phyloP scores from a whole-genome alignment of 179 eudicot species.

The Heliamphora pulchella region DNA sequence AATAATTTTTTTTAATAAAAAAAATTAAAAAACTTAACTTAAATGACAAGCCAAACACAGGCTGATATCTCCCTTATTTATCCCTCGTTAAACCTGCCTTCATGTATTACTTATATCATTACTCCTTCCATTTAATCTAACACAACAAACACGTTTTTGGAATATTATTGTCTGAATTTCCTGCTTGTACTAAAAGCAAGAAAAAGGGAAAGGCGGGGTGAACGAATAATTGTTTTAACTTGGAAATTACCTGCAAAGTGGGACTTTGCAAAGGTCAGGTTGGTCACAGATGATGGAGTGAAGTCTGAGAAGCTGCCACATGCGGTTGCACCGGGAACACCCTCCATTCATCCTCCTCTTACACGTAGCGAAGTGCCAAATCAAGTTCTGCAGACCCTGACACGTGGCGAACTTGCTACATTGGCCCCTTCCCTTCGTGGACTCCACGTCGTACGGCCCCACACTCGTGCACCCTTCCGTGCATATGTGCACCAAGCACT shows the following conservation, averaged over 20 bases:
- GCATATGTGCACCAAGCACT: conserved; percentile 81
- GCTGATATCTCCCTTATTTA: too few species aligned
- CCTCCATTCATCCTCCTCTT: conserved; percentile 60
- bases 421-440: conserved; percentile 50
- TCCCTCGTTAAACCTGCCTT: too few species aligned
- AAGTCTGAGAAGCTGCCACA: conserved; percentile 87
- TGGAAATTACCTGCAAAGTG: conserved; percentile 77
- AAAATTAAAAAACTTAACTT: too few species aligned
- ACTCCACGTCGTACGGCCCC: conserved; percentile 71
- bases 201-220: too few species aligned
- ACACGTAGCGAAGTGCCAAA: conserved; percentile 74
- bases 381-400: conserved; percentile 60
- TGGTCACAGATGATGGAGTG: conserved; percentile 77
- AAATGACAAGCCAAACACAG: too few species aligned
- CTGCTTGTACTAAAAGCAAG: too few species aligned
- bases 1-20: too few species aligned
- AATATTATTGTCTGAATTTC: too few species aligned
- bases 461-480: conserved; percentile 85
- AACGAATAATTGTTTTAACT: too few species aligned
- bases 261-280: conserved; percentile 65
- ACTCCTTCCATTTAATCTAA: too few species aligned
- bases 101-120: too few species aligned
- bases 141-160: too few species aligned
- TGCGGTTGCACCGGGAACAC: conserved; percentile 66
- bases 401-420: conserved; percentile 69